phyloP scores from a whole-genome alignment of 306 rosid species.

The Spatholobus suberectus region DNA sequence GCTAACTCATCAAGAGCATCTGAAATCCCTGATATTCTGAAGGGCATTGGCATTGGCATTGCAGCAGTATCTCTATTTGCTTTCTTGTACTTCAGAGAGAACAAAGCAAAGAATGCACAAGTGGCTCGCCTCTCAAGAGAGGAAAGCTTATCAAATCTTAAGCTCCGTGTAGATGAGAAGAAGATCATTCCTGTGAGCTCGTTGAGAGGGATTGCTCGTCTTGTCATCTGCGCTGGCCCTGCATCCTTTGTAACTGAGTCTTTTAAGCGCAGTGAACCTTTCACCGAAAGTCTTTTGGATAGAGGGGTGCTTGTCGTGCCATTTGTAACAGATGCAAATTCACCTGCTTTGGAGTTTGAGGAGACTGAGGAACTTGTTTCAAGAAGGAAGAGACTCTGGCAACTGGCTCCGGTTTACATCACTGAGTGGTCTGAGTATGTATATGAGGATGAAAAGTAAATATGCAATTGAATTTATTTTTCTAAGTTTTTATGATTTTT shows the following conservation, averaged over 20 bases:
- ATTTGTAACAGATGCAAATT: conserved; percentile 69
- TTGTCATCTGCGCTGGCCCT: conserved; percentile 91
- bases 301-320: conserved; percentile 93
- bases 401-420: conserved; percentile 64
- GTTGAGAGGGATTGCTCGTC: conserved; percentile 84
- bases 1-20: conserved; percentile 73
- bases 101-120: conserved; percentile 81
- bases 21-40: conserved; percentile 57
- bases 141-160: conserved; percentile 83
- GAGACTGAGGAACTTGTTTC: conserved; percentile 53
- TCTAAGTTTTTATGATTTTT: not conserved
- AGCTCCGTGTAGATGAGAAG: conserved; percentile 77
- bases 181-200: conserved; percentile 68
- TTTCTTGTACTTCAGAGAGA: conserved; percentile 75
- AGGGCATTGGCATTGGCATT: conserved; percentile 82
- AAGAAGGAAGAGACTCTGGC: conserved; percentile 91
- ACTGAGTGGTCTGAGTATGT: conserved; percentile 85
- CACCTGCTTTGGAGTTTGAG: conserved; percentile 65
- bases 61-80: conserved; percentile 85
- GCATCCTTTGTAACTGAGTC: conserved; percentile 69
- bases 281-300: conserved; percentile 77
- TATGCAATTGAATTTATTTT: conserved; percentile 18
- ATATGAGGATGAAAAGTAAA: not conserved
- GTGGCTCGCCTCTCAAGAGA: conserved; percentile 82
- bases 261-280: conserved; percentile 74